Evolutionary conservation across 2,329 filamentous ascomycete genomes (phyloP), one percentile per base, ranked within the genome.

Genomic region (Phaeosphaeriaceae sp.): DNA sequence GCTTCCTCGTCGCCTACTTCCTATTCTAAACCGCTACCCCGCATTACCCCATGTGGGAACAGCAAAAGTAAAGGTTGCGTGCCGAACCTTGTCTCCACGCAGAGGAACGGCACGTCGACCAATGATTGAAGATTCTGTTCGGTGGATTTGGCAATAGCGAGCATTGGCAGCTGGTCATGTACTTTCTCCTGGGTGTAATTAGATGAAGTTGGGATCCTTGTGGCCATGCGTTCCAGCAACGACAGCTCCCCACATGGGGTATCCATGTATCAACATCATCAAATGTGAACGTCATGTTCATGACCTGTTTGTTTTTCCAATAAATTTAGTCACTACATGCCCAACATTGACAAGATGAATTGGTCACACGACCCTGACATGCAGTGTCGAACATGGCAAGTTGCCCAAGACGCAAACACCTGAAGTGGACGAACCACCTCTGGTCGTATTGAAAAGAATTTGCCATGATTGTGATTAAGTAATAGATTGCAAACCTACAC

Each of bases 1-100:
- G 92, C 83, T 99, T 99, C 82, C 80, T 99, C 74, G 86, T 98
- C 69, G 95, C 93, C 54, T 99, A 97, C 81, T 87, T 98, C 79
- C 93, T 99, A 83, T 99, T 99, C 80, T 99, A 88, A 84, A 61
- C 57, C 57, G 51, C 63, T 63, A 60, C 57, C 62, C 62, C 63
- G 61, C 63, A 66, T 57, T 64, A 66, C 57, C 61, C 61, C 60
- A 51, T 60, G 53, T 54, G 50, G 45, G 52, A 59, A 51, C 50
- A 62, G 56, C 60, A 67, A 69, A 63, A 50, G 50, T 58, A 46
- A 58, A 36, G 31, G 31, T 36, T 36, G 31, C 11, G 31, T 36
- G 13, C 31, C 11, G 31, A 36, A 36, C 31, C 11, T 36, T 63
- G 58, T 55, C 44, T 45, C 57, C 65, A 64, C 61, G 67, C 63